A percentile compares a stretch with the other conserved stretches of the same genome.
These are phyloP conservation scores for Neonectria coccinea DNA, from an alignment of 2,329 filamentous ascomycete species.

Conservation along the genomic window DNA sequence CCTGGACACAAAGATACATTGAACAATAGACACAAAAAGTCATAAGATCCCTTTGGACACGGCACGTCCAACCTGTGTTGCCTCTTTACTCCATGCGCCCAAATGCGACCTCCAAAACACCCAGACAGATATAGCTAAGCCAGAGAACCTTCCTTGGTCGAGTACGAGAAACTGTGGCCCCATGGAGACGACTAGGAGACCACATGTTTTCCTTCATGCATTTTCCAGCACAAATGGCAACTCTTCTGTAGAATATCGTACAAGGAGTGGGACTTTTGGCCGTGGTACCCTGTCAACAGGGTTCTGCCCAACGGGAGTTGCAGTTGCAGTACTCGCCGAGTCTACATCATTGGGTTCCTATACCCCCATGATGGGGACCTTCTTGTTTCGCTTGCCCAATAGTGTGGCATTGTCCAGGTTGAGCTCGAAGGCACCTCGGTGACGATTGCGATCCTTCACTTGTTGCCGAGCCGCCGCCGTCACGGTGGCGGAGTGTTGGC, in stretches of 20 bases:
- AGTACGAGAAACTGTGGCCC: neutral
- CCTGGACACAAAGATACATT: slow-evolving; percentile 40
- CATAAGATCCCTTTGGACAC: slow-evolving; percentile 23
- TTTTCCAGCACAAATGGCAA: slow-evolving; percentile 34
- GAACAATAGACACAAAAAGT: slow-evolving; percentile 36
- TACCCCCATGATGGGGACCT: slow-evolving; percentile 60
- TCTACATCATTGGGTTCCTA: slow-evolving; percentile 43
- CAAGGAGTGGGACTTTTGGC: slow-evolving; percentile 22
- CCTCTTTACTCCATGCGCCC: slow-evolving; percentile 46
- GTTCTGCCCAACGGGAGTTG: slow-evolving; percentile 19
- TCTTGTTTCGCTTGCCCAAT: slow-evolving; percentile 76
- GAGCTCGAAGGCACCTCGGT: slow-evolving; percentile 89
- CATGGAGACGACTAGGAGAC: neutral
- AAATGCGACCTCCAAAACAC: slow-evolving; percentile 35
- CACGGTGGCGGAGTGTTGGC: slow-evolving; percentile 87
- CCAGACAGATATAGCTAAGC: slow-evolving; percentile 11
- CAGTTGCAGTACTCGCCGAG: slow-evolving; percentile 12
- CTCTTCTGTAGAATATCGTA: slow-evolving; percentile 33
- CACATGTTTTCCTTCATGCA: slow-evolving; percentile 15
- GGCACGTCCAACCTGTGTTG: slow-evolving; percentile 32
- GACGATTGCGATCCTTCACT: slow-evolving; percentile 73
- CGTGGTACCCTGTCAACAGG: slow-evolving; percentile 33
- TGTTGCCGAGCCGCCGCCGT: slow-evolving; percentile 86
- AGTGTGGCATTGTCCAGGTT: slow-evolving; percentile 92
- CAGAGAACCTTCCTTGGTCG: slow-evolving; percentile 1